Percentiles rank a stretch among this genome's conserved stretches.
Conservation (phyloP, 805 yeast species). For the Zygosaccharomyces kombuchaensis region DNA sequence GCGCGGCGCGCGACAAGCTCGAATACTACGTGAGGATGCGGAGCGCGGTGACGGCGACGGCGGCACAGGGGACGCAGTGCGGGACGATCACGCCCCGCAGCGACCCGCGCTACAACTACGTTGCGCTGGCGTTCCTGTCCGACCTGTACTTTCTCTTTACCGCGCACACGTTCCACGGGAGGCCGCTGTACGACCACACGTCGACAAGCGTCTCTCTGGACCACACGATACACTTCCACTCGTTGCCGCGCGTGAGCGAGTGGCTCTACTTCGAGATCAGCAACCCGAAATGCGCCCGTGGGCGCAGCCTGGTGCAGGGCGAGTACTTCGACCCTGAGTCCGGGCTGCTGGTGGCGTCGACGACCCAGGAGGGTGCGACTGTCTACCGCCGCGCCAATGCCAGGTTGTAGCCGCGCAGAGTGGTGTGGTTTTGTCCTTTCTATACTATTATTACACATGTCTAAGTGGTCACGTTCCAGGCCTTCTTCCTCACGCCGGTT, state of each 20-base stretch:
- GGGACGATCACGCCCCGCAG: slow-evolving; percentile 18
- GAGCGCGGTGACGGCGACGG: too few relatives aligned
- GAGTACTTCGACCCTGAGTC: slow-evolving; percentile 47
- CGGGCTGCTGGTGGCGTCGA: slow-evolving; percentile 53
- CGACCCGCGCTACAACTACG: slow-evolving; percentile 43
- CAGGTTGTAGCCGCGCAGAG: slow-evolving; percentile 2
- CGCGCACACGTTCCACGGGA: slow-evolving; percentile 47
- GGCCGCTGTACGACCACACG: slow-evolving; percentile 43
- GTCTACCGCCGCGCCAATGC: slow-evolving; percentile 23
- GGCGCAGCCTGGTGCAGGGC: slow-evolving; percentile 53
- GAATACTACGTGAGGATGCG: slow-evolving; percentile 28
- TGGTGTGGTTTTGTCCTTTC: background rate
- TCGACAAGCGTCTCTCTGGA: slow-evolving; percentile 56
- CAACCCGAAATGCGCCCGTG: slow-evolving; percentile 47
- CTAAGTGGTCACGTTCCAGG: slow-evolving; percentile 9
- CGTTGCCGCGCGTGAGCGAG: slow-evolving; percentile 39
- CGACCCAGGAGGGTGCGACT: slow-evolving; percentile 61
- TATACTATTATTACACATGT: background rate
- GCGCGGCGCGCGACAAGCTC: slow-evolving; percentile 17
- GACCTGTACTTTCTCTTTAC: slow-evolving; percentile 54
- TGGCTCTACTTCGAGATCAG: slow-evolving; percentile 51
- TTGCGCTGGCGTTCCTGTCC: slow-evolving; percentile 54
- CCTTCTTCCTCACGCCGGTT: slow-evolving; percentile 31
- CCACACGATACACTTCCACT: slow-evolving; percentile 65
- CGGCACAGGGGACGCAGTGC: too few relatives aligned